Base-by-base conservation (phyloP, 2,329 filamentous ascomycete genomes). In the Tolypocladium amazonense region DNA sequence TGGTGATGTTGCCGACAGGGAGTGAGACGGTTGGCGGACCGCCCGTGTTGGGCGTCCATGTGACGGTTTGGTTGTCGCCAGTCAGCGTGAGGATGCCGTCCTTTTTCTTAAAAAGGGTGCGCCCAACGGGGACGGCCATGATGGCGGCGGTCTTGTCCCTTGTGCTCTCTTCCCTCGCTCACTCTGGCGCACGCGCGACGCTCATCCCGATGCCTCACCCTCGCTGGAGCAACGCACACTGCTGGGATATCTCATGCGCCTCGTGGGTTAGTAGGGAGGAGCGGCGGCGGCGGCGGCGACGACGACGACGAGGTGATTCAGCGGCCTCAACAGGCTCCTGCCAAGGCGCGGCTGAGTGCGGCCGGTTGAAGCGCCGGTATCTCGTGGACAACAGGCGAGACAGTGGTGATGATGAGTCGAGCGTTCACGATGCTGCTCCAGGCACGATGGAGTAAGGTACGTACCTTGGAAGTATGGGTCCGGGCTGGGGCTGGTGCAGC, bases 91-190 rank as follows among this genome's bases (percentile, higher is more conserved):
- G 78, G 62, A 84, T 84, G 71, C 94, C 94, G 79, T 97, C 90
- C 75, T 96, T 94, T 80, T 97, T 99, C 77, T 97, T 97, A 81
- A 94, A 97, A 61, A 87, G 80, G 58, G 88, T 87, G 63, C 82
- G 84, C 61, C 87, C 90, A 66, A 79, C 82, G 58, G 84, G 85
- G 63, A 80, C 73, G 35, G 81, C 76, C 85, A 88, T 87, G 54
- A 58, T 67, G 61, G 43, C 35, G 58, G 58, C 4, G 56, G 38
- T 33, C 15, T 2, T 15, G 25, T 45, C 23, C 45, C 27, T 41
- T 43, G 43, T n/a, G 52, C 33, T 55, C 20, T 38, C 23, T 5
- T 25, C 47, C 50, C 45, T 57, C 59, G 11, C 41, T 50, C 25
- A 55, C 39, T 47, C 35, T 56, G 30, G 56, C 59, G 45, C 53